Conservation (phyloP, 148 eudicot species). For the Rhododendron kiyosumense region DNA sequence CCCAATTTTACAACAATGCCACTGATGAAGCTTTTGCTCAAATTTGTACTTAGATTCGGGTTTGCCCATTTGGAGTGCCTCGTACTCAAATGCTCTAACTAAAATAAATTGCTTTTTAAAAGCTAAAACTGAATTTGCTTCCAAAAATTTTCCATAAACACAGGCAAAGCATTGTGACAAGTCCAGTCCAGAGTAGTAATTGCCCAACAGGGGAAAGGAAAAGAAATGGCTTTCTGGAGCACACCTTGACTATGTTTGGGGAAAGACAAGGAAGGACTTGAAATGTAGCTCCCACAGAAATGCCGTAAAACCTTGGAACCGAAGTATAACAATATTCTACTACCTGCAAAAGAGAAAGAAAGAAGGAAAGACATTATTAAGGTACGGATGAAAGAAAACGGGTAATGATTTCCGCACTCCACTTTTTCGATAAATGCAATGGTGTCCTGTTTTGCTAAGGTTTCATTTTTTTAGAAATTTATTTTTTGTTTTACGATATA, state of each 20-base stretch:
- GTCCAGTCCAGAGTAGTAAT: neutral
- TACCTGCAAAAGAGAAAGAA: neutral
- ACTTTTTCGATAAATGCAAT: too few species aligned
- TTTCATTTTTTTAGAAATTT: too few species aligned
- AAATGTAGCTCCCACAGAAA: neutral
- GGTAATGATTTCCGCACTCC: neutral
- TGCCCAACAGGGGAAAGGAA: neutral
- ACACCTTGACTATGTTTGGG: conserved; percentile 15
- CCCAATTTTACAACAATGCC: neutral
- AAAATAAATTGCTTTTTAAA: neutral
- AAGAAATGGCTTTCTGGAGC: neutral
- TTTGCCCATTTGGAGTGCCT: neutral
- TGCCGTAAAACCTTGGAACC: neutral
- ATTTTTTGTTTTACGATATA: too few species aligned
- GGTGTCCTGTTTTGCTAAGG: too few species aligned
- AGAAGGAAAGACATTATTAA: neutral
- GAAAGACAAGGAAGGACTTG: neutral
- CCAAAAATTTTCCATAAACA: neutral
- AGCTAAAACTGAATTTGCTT: neutral
- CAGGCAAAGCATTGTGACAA: neutral
- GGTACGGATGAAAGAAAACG: neutral
- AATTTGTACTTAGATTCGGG: neutral
- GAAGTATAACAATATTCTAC: neutral
- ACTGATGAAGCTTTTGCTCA: neutral
- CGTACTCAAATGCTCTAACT: neutral